Evolutionary conservation across 306 rosid species (phyloP), one percentile per base, ranked within the genome.

Genomic region (Cicer arietinum): DNA sequence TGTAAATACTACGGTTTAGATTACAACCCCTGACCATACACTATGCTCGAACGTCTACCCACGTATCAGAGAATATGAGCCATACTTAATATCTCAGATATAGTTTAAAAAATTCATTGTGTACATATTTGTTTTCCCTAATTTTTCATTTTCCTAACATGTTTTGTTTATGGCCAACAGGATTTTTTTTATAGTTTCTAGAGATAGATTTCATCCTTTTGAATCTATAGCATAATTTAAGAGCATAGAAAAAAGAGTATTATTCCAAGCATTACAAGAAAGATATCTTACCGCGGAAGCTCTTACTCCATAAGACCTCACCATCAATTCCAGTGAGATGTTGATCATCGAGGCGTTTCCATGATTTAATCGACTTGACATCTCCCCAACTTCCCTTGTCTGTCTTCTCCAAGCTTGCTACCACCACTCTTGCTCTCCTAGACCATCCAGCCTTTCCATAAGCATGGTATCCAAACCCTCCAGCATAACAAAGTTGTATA

Each of bases 381-480:
- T 78, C 81, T 50, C 92, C 93, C 97, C 97, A 93, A 37, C 68
- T 72, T 1, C 86, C 96, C 3, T 77, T 73, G 2, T 2, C 56
- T 0, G 83, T 84, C 61, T 85, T 89, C 78, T 93, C 96, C 85
- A 93, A 83, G 67, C 77, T 75, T 37, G 87, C 97, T 10, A 80
- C 86, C 73, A 93, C 90, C 67, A 91, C 90, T 80, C 97, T 85
- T 5, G 98, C 89, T 75, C 97, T 89, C 85, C 98, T 88, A 3
- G 92, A 6, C 97, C 98, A 93, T 75, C 97, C 97, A 48, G 90
- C 90, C 81, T 91, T 85, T 68, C 97, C 98, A 71, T 91, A 90
- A n/a, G 98, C 98, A 77, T 91, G 98, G 85, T 89, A 93, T 48
- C 96, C 96, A 11, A 93, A 93, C 35, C 97, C 98, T 7, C 98